A percentile compares a stretch with the other conserved stretches of the same genome.
These are phyloP conservation scores for Ambrosiella xylebori DNA, from an alignment of 2,329 filamentous ascomycete species.

Conservation along the genomic window DNA sequence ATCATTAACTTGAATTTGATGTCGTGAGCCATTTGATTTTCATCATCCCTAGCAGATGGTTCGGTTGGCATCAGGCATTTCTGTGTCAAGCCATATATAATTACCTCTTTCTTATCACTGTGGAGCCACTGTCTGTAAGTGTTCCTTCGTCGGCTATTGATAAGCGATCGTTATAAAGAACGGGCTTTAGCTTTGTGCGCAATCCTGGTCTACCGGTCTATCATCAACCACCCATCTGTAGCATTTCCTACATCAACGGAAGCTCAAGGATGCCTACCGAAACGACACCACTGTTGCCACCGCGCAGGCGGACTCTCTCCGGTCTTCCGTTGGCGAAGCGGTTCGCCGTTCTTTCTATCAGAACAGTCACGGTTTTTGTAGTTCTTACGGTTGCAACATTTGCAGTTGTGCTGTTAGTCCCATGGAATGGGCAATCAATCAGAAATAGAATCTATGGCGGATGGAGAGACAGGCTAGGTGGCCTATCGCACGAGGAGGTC, in stretches of 20 bases:
- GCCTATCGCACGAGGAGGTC: slow-evolving; percentile 30
- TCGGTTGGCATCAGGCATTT: too few relatives aligned
- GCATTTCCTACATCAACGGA: not conserved
- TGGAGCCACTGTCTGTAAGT: not conserved
- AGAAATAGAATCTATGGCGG: not conserved
- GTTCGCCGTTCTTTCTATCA: not conserved
- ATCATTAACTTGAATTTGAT: too few relatives aligned
- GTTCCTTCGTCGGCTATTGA: not conserved
- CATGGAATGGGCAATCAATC: not conserved
- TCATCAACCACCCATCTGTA: not conserved
- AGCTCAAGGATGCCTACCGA: not conserved
- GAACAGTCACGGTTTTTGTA: not conserved
- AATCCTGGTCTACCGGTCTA: not conserved
- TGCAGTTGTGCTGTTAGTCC: not conserved
- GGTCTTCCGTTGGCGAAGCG: not conserved
- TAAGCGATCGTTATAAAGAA: not conserved
- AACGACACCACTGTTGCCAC: not conserved
- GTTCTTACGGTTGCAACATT: not conserved
- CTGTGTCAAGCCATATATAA: too few relatives aligned
- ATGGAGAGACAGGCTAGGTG: not conserved
- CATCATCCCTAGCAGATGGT: too few relatives aligned
- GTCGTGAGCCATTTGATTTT: too few relatives aligned
- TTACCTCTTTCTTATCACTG: not conserved
- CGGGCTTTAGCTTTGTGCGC: not conserved
- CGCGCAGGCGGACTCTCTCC: not conserved